Evolutionary conservation across 2,329 filamentous ascomycete species (phyloP), one percentile per base, ranked within the genome.

Genomic region (Diaporthe velutina): DNA sequence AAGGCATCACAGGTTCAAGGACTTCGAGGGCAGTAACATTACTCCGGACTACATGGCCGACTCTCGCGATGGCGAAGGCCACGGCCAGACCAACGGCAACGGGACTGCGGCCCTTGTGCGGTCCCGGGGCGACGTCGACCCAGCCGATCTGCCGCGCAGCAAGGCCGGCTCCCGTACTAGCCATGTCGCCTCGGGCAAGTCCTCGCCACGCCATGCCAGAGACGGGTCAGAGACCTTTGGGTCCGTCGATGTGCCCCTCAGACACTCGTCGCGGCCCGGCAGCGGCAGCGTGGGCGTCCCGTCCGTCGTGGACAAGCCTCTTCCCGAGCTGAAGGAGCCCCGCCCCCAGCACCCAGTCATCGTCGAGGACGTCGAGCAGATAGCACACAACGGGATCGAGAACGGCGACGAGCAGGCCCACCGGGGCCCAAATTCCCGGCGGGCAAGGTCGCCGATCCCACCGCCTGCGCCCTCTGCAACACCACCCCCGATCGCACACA

Each of bases 261-360:
- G 73, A 25, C 73, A 74, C 48, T 74, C 73, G 2, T 74, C 73
- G n/a, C 68, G 60, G 25, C 57, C 61, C n/a, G 50, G 40, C 8
- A 58, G 58, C 33, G 64, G 45, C 45, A 68, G 48, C n/a, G 48
- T 68, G 48, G 64, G 64, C 48, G 33, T 68, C 33, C 64, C 64
- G n/a, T 68, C 64, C 33, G 45, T 54, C 45, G 64, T 68, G 45
- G 64, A 54, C 48, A 68, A 68, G 48, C 64, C 64, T 2, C 48
- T 68, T 15, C 64, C 64, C 6, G 64, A 68, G 33, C 48, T 68
- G 12, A 54, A 40, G 48, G 64, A 68, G 64, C 64, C 64, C n/a
- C 64, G 64, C 10, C 48, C 64, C 22, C 64, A 68, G 48, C 64
- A 54, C 30, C 58, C 57, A 3, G 45, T 74, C 33, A 72, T 74